Conservation (phyloP, 257 asterid species). For the Capsicum rhomboideum region DNA sequence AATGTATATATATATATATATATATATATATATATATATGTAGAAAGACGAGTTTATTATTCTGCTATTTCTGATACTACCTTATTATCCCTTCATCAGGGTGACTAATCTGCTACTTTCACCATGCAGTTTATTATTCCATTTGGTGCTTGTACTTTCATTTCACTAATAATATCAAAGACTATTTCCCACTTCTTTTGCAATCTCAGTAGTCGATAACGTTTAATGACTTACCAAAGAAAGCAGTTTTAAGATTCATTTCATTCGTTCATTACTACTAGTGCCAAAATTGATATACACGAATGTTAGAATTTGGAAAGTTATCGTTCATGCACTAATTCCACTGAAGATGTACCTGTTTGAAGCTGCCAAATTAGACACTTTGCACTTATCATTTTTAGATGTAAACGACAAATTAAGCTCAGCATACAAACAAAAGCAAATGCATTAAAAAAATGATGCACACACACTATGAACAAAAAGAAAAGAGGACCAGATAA, state of each 20-base stretch:
- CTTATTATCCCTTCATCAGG: neutral
- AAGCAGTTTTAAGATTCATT: neutral
- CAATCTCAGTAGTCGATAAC: neutral
- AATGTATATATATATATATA: too few species aligned
- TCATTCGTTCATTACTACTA: neutral
- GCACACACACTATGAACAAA: neutral
- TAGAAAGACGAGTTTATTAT: conserved; percentile 2
- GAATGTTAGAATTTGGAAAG: too few species aligned
- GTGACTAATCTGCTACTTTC: neutral
- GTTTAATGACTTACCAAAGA: neutral
- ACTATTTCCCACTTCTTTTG: neutral
- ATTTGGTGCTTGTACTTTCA: neutral
- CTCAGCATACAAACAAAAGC: neutral
- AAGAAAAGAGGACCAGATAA: neutral
- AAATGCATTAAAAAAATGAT: neutral
- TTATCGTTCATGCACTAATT: neutral
- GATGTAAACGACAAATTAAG: neutral
- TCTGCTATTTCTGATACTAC: conserved; percentile 22
- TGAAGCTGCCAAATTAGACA: neutral
- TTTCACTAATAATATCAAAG: conserved; percentile 8
- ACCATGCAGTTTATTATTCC: conserved; percentile 1
- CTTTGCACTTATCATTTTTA: neutral
- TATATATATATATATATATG: too few species aligned
- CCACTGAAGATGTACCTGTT: neutral
- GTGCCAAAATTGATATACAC: neutral